Base-by-base conservation (phyloP, 2,329 filamentous ascomycete species). In the Leptoxyphium fumago region DNA sequence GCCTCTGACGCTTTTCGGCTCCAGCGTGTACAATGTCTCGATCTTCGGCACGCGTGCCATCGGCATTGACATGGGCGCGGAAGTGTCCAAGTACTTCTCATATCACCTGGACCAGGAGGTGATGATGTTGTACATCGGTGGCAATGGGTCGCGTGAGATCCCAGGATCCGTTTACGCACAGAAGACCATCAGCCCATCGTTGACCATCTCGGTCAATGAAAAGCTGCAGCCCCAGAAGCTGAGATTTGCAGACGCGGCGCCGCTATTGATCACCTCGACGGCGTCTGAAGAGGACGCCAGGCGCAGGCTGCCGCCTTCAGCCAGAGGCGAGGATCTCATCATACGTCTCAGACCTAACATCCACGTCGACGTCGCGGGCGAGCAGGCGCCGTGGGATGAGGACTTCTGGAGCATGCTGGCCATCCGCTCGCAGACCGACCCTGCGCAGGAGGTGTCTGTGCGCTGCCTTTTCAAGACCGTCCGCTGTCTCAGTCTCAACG, bases 61-160 rank as follows among this genome's bases (percentile, higher is more conserved):
- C 10, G 57, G 56, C 28, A 56, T 60, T 36, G 57, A 60, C 39
- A 60, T 60, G 57, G 57, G 57, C 17, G 50, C 53, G n/a, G 52
- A 52, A n/a, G 52, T 50, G 9, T 50, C 55, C 2, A 44, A 49
- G 2, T 60, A 53, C 49, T 60, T 60, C 52, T 53, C 50, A 15
- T 45, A 50, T 29, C 57, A 60, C 43, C 48, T 60, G 1, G 43
- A 45, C 1, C 52, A 52, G 18, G 46, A 50, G 5, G 49, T 56
- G 2, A 50, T 52, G 14, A 44, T 60, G 5, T 50, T 59, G 1
- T 60, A 60, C 45, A 60, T 60, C 26, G 57, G 57, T 11, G 57
- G 57, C n/a, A 57, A 52, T 39, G 57, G 57, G 10, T 56, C 58
- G 39, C 44, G 57, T 11, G 57, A 60, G 44, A 59, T 60, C 26